Percentiles rank a stretch among this genome's conserved stretches.
Evolutionary conservation across 805 yeast species (phyloP).

Genomic region (Suhomyces vadensis): DNA sequence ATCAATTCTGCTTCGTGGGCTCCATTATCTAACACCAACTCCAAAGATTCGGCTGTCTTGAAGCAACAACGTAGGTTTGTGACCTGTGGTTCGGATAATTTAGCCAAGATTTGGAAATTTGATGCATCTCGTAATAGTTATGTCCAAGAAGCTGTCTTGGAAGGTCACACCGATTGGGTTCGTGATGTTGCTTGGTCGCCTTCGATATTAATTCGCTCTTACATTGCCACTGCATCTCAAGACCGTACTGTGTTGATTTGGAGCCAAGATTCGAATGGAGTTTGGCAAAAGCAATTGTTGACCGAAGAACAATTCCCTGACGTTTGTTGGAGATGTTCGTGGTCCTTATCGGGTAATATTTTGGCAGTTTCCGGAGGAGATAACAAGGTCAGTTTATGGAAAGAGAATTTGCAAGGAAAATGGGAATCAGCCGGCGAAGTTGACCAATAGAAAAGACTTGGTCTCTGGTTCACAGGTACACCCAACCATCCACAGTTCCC

Average conservation of each 20-base stretch:
- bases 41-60: slow-evolving; percentile 30
- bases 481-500: not conserved
- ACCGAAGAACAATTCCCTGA: slow-evolving; percentile 87
- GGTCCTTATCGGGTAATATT: slow-evolving; percentile 95
- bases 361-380: slow-evolving; percentile 96
- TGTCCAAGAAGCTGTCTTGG: slow-evolving; percentile 70
- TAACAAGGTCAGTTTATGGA: slow-evolving; percentile 94
- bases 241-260: slow-evolving; percentile 93
- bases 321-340: slow-evolving; percentile 96
- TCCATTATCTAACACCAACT: slow-evolving; percentile 44
- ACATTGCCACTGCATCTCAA: slow-evolving; percentile 95
- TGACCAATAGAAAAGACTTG: slow-evolving; percentile 58
- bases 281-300: slow-evolving; percentile 81
- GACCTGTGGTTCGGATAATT: slow-evolving; percentile 93
- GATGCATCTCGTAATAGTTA: slow-evolving; percentile 58
- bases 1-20: slow-evolving; percentile 97
- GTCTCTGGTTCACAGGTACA: too few species aligned
- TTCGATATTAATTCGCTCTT: slow-evolving; percentile 78
- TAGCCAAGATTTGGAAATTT: slow-evolving; percentile 86
- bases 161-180: slow-evolving; percentile 97
- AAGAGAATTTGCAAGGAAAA: slow-evolving; percentile 85
- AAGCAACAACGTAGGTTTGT: slow-evolving; percentile 71
- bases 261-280: slow-evolving; percentile 74
- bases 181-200: slow-evolving; percentile 99
- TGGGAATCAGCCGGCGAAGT: slow-evolving; percentile 99